Percentiles rank a stretch among this genome's conserved stretches.
Conservation (phyloP, 2,329 filamentous ascomycete genomes). For the Monosporascus cannonballus region DNA sequence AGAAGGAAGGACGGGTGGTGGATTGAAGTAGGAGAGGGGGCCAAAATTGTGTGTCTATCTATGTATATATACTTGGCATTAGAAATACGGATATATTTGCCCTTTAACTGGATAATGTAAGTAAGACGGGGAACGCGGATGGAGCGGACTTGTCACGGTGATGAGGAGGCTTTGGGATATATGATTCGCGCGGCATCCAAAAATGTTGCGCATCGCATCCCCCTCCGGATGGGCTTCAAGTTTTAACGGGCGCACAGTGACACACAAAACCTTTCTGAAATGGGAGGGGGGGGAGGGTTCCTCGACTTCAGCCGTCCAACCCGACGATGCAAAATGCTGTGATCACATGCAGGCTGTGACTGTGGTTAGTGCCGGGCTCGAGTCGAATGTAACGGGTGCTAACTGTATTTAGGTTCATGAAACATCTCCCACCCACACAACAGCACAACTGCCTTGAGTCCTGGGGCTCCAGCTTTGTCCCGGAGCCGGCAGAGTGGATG, state of each 20-base stretch:
- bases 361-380: background rate
- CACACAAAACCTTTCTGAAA: background rate
- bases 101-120: too few species aligned
- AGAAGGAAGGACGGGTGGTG: background rate
- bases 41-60: background rate
- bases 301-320: conserved; percentile 1
- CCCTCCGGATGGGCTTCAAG: background rate
- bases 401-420: background rate
- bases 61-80: too few species aligned
- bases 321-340: background rate
- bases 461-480: background rate
- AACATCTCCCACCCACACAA: background rate
- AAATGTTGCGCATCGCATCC: background rate
- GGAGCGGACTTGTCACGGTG: too few species aligned
- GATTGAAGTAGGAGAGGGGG: background rate
- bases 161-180: background rate
- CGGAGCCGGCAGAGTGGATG: background rate
- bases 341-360: background rate
- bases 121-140: too few species aligned
- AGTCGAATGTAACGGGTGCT: background rate
- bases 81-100: too few species aligned
- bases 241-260: background rate
- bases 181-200: background rate
- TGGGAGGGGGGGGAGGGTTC: background rate
- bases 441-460: background rate